Evolutionary conservation across 2,329 filamentous ascomycete species (phyloP).

Genomic region (Neonectria neomacrospora): DNA sequence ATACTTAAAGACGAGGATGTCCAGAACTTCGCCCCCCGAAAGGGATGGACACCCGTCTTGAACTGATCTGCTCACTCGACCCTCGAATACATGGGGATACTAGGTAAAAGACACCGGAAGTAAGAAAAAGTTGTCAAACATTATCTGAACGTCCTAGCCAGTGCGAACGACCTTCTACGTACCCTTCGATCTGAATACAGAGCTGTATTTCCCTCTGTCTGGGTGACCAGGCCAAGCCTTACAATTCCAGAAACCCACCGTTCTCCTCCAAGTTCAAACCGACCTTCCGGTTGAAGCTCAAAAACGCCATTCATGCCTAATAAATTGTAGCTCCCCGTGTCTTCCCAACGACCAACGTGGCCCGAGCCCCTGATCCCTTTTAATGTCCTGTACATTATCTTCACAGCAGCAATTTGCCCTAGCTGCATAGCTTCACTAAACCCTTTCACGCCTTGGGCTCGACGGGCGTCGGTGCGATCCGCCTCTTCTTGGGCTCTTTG

Average conservation of each 20-base stretch:
- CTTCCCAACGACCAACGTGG: slow-evolving; percentile 21
- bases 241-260: slow-evolving; percentile 10
- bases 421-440: not conserved
- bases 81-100: not conserved
- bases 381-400: slow-evolving; percentile 28
- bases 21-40: slow-evolving; percentile 64
- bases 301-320: slow-evolving; percentile 48
- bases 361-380: slow-evolving; percentile 24
- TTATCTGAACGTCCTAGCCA: slow-evolving; percentile 29
- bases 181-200: not conserved
- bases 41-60: slow-evolving; percentile 66
- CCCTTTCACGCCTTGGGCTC: slow-evolving; percentile 42
- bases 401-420: not conserved
- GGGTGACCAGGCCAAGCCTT: not conserved
- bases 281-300: slow-evolving; percentile 7
- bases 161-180: slow-evolving; percentile 12
- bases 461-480: slow-evolving; percentile 75
- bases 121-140: slow-evolving; percentile 27
- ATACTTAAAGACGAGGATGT: slow-evolving; percentile 72
- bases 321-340: slow-evolving; percentile 33
- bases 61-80: slow-evolving; percentile 42
- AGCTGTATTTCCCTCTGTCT: slow-evolving; percentile 1
- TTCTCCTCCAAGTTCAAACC: slow-evolving; percentile 18
- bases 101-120: not conserved
- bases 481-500: slow-evolving; percentile 72